These are phyloP conservation scores for Talaromyces nanjingensis DNA, from an alignment of 495 filamentous ascomycete genomes.

Conservation along the genomic window DNA sequence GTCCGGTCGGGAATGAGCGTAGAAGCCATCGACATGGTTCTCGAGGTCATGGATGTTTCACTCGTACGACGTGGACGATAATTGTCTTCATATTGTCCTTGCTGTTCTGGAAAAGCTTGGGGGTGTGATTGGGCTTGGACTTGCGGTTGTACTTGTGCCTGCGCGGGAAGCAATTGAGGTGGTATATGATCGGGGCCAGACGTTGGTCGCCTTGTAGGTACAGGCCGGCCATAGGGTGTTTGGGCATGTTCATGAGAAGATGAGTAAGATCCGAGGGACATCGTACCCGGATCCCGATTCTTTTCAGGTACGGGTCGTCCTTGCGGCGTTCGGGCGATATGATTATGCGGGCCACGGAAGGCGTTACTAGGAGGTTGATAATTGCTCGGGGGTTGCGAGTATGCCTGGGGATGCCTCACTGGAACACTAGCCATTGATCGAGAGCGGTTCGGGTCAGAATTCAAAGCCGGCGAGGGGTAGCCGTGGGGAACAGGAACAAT, in stretches of 20 bases:
- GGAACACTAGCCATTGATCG: slow-evolving; percentile 66
- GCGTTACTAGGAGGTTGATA: slow-evolving; percentile 65
- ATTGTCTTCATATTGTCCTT: slow-evolving; percentile 14
- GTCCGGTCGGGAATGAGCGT: slow-evolving; percentile 52
- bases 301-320: slow-evolving; percentile 86
- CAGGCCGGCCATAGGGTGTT: slow-evolving; percentile 85
- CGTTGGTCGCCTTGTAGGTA: slow-evolving; percentile 59
- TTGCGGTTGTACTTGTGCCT: background rate
- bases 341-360: slow-evolving; percentile 67
- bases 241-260: slow-evolving; percentile 73
- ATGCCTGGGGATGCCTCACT: slow-evolving; percentile 52
- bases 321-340: slow-evolving; percentile 71
- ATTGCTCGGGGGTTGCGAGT: slow-evolving; percentile 55
- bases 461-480: slow-evolving; percentile 60
- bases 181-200: slow-evolving; percentile 37
- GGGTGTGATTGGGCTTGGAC: slow-evolving; percentile 1
- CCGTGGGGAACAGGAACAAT: slow-evolving; percentile 34
- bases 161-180: slow-evolving; percentile 7
- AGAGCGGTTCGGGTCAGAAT: slow-evolving; percentile 79
- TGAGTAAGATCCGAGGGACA: slow-evolving; percentile 88
- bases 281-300: slow-evolving; percentile 77
- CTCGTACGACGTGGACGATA: slow-evolving; percentile 31
- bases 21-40: slow-evolving; percentile 87
- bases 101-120: slow-evolving; percentile 21
- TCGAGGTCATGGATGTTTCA: slow-evolving; percentile 37